Conservation (phyloP, 306 rosid species). For the Crataegus laevigata region DNA sequence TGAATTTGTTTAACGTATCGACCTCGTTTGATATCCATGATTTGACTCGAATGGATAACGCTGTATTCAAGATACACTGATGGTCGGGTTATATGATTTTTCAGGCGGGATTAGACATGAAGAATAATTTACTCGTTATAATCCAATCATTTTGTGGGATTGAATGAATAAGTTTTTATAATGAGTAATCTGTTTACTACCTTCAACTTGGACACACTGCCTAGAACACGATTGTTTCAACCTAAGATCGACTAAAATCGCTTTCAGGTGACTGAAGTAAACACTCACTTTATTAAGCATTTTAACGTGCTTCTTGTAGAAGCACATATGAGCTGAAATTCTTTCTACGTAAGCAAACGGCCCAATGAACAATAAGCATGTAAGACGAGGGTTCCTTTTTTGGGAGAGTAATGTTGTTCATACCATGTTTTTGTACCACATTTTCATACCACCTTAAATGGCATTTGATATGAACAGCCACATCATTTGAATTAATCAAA, state of each 20-base stretch:
- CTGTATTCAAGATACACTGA: neutral
- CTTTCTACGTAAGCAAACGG: neutral
- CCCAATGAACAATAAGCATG: neutral
- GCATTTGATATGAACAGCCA: too few species aligned
- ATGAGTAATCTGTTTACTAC: too few species aligned
- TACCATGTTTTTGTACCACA: too few species aligned
- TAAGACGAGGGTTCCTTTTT: neutral
- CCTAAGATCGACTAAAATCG: neutral
- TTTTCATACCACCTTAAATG: too few species aligned
- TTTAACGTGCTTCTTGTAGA: neutral
- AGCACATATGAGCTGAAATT: neutral
- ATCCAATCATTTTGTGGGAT: too few species aligned
- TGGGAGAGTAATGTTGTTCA: too few species aligned
- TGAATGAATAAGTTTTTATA: too few species aligned
- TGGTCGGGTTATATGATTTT: neutral
- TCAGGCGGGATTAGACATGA: neutral
- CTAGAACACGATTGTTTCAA: neutral
- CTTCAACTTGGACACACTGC: too few species aligned
- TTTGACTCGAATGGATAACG: neutral
- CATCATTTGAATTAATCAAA: too few species aligned
- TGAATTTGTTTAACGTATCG: neutral
- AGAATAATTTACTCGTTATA: too few species aligned
- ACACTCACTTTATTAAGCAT: neutral
- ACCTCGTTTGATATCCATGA: neutral
- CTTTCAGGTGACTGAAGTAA: too few species aligned